Evolutionary conservation across 2,329 filamentous ascomycete genomes (phyloP).

Genomic region (Penicillium hesseltinei): DNA sequence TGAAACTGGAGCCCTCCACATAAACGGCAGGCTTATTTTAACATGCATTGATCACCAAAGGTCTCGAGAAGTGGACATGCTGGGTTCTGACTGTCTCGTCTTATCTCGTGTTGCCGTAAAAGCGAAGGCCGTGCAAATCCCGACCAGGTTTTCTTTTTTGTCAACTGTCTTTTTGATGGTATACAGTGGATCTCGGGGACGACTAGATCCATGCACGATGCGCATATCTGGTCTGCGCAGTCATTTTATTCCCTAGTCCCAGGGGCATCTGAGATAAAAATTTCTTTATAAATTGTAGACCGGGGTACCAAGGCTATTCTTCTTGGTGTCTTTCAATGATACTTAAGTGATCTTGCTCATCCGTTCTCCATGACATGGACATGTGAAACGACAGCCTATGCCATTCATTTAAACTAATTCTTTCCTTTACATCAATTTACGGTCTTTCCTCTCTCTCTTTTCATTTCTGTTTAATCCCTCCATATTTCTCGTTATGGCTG

Average conservation of each 20-base stretch:
- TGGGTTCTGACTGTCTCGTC: background rate
- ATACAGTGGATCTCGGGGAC: constrained; percentile 1
- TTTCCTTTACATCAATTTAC: background rate
- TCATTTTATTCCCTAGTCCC: constrained; percentile 3
- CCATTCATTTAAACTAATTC: constrained; percentile 2
- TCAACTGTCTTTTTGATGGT: background rate
- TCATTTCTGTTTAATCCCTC: background rate
- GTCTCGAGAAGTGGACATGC: background rate
- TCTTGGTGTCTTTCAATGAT: background rate
- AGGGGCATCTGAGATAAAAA: background rate
- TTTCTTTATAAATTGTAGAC: constrained; percentile 1
- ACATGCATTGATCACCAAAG: background rate
- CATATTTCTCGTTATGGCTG: constrained; percentile 17
- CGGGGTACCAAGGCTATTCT: background rate
- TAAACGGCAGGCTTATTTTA: background rate
- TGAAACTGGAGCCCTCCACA: background rate
- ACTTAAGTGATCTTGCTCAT: background rate
- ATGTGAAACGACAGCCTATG: constrained; percentile 1
- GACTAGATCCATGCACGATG: constrained; percentile 6
- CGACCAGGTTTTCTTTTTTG: background rate
- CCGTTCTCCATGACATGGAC: background rate
- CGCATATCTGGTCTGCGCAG: background rate
- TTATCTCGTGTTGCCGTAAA: background rate
- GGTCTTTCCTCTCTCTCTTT: background rate
- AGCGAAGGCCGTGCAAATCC: background rate